Evolutionary conservation across 768 basidiomycete species (phyloP), one percentile per base, ranked within the genome.

Genomic region (Glaciozyma martinii): DNA sequence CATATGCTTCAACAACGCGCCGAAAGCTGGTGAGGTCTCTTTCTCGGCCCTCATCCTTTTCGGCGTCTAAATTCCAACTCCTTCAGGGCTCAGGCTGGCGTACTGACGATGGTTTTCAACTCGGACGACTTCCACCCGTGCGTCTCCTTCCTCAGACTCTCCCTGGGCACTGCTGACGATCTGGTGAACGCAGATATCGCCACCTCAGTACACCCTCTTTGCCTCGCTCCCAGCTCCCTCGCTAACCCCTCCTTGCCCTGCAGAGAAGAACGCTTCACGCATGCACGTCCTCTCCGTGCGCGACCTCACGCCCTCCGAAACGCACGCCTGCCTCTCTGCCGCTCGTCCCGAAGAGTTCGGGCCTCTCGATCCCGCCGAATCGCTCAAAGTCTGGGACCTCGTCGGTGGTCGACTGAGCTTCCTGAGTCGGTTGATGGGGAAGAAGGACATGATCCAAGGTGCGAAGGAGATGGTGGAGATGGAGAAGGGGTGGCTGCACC

Each of bases 1-100:
- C 77, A 91, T 61, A 89, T 90, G 71, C 80, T 92, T 23, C 91
- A 92, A 74, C 88, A 89, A 73, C 82, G 85, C 61, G 90, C 88
- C 8, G 90, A 92, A 75, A 77, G 85, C 9, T 93, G 92, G 89
- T 63, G 32, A 29, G 27, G 33, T 18, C 40, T 52, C n/a, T 23
- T 43, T 27, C 21, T 5, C 32, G 25, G 32, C 4, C 4, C 49
- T 60, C 19, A 32, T 27, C 43, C 64, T 27, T 19, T 5, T 21
- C 25, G 43, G 61, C 70, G 62, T 30, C 15, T 33, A 9, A 23
- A 29, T 47, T 66, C n/a, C n/a, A n/a, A 56, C 10, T 7, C 21
- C 25, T 19, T 0, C 62, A 62, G 43, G 64, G 47, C 37, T 40
- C 66, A 86, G 5, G 62, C 67, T n/a, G 87, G 87, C 21, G 86